Evolutionary conservation across 2,329 filamentous ascomycete species (phyloP).

Genomic region (Nigrospora oryzae): DNA sequence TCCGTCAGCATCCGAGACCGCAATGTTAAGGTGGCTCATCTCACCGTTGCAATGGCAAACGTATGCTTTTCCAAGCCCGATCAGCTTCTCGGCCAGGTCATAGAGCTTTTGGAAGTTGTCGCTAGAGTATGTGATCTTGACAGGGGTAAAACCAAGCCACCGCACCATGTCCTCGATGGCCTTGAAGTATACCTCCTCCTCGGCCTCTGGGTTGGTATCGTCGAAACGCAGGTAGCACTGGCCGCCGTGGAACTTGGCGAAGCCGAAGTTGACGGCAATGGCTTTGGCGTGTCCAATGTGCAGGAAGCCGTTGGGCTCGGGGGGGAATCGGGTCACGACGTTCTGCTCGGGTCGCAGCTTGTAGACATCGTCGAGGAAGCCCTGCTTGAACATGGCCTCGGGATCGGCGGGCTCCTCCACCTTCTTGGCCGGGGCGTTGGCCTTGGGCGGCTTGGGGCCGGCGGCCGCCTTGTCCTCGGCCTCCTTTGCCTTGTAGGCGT

Average conservation of each 20-base stretch:
- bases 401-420: constrained; percentile 37
- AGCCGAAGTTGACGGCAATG: constrained; percentile 94
- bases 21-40: neutral
- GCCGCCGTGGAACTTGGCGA: constrained; percentile 76
- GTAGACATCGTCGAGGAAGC: constrained; percentile 67
- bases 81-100: constrained; percentile 78
- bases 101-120: constrained; percentile 88
- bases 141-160: constrained; percentile 80
- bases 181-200: constrained; percentile 81
- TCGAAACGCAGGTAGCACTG: constrained; percentile 75
- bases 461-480: constrained; percentile 16
- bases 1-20: neutral
- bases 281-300: constrained; percentile 94
- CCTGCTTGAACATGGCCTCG: constrained; percentile 71
- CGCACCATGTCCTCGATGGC: constrained; percentile 82
- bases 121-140: constrained; percentile 74
- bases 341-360: constrained; percentile 54
- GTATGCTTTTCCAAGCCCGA: constrained; percentile 63
- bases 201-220: constrained; percentile 90
- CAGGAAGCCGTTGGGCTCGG: constrained; percentile 86
- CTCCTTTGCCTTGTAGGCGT: constrained; percentile 40
- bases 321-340: constrained; percentile 68
- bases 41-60: constrained; percentile 75
- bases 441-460: constrained; percentile 14
- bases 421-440: constrained; percentile 29